Base-by-base conservation (phyloP, 1,284 basidiomycete genomes). In the Cutaneotrichosporon dermatis region DNA sequence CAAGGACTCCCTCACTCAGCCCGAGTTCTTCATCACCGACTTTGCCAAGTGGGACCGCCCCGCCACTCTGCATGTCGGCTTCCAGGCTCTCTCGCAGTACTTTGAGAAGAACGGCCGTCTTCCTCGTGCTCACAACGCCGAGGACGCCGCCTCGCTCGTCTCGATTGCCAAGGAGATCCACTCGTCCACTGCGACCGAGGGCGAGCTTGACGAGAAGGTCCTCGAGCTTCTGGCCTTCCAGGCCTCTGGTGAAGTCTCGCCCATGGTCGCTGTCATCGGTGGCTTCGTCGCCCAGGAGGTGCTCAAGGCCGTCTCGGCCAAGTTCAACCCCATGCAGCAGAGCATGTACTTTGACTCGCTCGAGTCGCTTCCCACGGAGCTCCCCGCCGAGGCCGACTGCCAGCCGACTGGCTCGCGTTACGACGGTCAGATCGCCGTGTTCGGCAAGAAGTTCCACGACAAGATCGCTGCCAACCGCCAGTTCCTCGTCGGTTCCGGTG, bases 261-360 rank as follows among this genome's bases (percentile, higher is more conserved):
- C 96, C 33, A 82, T 99, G 67, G 87, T 90, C 59, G 95, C 96
- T 33, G 92, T 98, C 57, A 85, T 98, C 61, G 96, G 96, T 70
- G 96, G 93, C 5, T 99, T 99, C 69, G 92, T 97, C 58, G 96
- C 95, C 2, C 96, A 99, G 78, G 96, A 99, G 75, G 92, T 93
- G 35, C 84, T 99, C 70, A 99, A 99, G 79, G 93, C 95, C 1
- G 91, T 89, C 77, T 95, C 92, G 51, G 92, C 94, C 68, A 99
- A 99, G 80, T 99, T 99, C 83, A 91, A 96, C 73, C 96, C 96
- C 4, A 90, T 94, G 84, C 80, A 93, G 57, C 96, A 99, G 77
- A 85, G 91, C 78, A 82, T 98, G 76, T 99, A 98, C 83, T 93
- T 98, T 75, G 96, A 99, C 79, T 95, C 95, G 35, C 83, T 99